phyloP scores from a whole-genome alignment of 2,329 filamentous ascomycete species.

The Plenodomus lindquistii region DNA sequence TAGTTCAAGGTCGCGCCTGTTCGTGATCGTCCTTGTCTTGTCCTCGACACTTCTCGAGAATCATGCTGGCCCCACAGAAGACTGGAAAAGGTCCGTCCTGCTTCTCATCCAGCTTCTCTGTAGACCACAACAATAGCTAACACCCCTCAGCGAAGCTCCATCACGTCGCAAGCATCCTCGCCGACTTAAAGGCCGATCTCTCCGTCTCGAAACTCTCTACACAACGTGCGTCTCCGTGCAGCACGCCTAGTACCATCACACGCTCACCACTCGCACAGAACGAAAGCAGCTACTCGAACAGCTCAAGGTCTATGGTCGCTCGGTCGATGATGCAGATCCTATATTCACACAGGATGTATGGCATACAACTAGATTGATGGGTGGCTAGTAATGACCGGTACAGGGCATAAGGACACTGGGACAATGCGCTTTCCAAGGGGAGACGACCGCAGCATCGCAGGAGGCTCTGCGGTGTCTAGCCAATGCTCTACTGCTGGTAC shows the following conservation, averaged over 20 bases:
- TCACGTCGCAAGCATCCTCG: constrained; percentile 68
- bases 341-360: constrained; percentile 81
- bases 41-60: background rate
- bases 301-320: constrained; percentile 78
- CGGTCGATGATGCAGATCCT: constrained; percentile 71
- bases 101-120: background rate
- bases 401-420: constrained; percentile 77
- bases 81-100: constrained; percentile 24
- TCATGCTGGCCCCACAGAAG: constrained; percentile 13
- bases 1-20: background rate
- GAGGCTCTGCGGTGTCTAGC: constrained; percentile 82
- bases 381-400: constrained; percentile 9
- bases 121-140: constrained; percentile 11
- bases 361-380: background rate
- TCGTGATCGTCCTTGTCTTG: background rate
- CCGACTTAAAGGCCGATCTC: constrained; percentile 65
- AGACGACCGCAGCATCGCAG: constrained; percentile 62
- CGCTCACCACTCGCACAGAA: constrained; percentile 53
- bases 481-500: constrained; percentile 76
- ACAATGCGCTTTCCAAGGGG: constrained; percentile 72
- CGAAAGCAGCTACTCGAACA: constrained; percentile 61
- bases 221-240: constrained; percentile 55
- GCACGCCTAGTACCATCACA: background rate
- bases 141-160: constrained; percentile 63
- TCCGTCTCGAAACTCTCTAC: constrained; percentile 61